Percentiles rank a stretch among this genome's conserved stretches.
These are phyloP conservation scores for Lipomyces mesembrius DNA, from an alignment of 805 yeast genomes.

Conservation along the genomic window DNA sequence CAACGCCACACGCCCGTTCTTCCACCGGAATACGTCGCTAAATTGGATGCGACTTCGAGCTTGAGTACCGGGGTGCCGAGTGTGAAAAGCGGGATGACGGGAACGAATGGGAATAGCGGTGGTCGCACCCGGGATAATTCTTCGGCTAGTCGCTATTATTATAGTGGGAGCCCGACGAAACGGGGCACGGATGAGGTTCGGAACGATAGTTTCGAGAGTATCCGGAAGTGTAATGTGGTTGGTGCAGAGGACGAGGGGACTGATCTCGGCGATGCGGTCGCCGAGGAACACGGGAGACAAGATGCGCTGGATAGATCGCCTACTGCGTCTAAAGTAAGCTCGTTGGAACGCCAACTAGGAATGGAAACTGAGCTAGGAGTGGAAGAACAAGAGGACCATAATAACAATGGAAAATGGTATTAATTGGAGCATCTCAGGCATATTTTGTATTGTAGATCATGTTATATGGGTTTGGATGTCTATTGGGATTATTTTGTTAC, in stretches of 20 bases:
- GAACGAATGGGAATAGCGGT: constrained; percentile 13
- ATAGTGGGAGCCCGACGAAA: background rate
- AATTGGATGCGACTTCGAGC: constrained; percentile 57
- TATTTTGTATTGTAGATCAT: background rate
- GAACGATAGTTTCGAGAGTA: background rate
- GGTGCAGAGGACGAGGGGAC: constrained; percentile 2
- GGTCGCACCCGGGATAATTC: constrained; percentile 17
- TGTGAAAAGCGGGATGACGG: constrained; percentile 28
- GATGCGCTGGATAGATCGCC: constrained; percentile 1
- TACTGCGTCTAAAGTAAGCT: constrained; percentile 14
- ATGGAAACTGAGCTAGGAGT: constrained; percentile 10
- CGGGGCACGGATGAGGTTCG: background rate
- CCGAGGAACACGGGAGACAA: background rate
- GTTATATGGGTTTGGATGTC: background rate
- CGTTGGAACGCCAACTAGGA: constrained; percentile 24
- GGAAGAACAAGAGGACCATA: background rate
- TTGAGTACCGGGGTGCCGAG: constrained; percentile 35
- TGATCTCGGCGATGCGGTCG: background rate
- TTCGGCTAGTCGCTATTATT: constrained; percentile 11
- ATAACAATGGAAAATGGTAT: background rate
- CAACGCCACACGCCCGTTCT: constrained; percentile 69
- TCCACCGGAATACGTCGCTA: constrained; percentile 71
- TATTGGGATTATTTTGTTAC: background rate
- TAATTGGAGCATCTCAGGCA: constrained; percentile 1
- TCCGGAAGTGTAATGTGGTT: background rate